Base-by-base conservation (phyloP, 768 basidiomycete genomes). In the Suillus cothurnatus region DNA sequence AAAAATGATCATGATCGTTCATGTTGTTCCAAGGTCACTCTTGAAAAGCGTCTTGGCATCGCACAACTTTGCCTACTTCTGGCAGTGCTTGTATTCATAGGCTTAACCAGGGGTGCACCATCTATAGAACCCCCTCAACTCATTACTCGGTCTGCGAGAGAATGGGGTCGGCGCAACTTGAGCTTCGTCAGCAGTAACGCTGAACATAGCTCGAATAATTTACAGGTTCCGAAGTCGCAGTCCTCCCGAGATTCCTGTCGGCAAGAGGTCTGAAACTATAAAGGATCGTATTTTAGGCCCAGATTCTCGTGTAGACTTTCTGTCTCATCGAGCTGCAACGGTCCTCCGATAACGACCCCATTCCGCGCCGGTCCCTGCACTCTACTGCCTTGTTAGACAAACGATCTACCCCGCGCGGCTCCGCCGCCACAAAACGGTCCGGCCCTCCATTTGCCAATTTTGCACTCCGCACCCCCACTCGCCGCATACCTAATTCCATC, bases 21-120 rank as follows among this genome's bases (percentile, higher is more conserved):
- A 62, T 47, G 32, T 15, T 36, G 56, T 53, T 62, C 31, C 56
- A 41, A 97, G 93, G 87, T 97, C 38, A 79, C 89, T 0, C 83
- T 95, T 59, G 96, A 97, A 76, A 95, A 97, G 71, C 89, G 94
- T 2, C 85, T 97, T 0, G 90, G 95, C 3, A 87, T 97, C 26
- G 92, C 91, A 0, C 96, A 99, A 71, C 83, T 98, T 0, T 88
- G 91, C 72, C 82, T 96, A 7, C 82, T 97, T 6, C 81, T 97
- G 4, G 86, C 90, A 0, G 90, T 97, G 12, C 84, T 97, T 23
- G 81, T 95, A 15, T 95, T 97, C 74, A 91, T 97, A 77, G 87
- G 90, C 21, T 82, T 97, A 61, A 95, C 94, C 5, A 86, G 94
- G 6, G 93, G 93, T 38, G 72, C 74, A 21, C 69, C 75, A 6